Conservation (phyloP, 192 early-diverging fungal species). For the Powellomyces hirtus region DNA sequence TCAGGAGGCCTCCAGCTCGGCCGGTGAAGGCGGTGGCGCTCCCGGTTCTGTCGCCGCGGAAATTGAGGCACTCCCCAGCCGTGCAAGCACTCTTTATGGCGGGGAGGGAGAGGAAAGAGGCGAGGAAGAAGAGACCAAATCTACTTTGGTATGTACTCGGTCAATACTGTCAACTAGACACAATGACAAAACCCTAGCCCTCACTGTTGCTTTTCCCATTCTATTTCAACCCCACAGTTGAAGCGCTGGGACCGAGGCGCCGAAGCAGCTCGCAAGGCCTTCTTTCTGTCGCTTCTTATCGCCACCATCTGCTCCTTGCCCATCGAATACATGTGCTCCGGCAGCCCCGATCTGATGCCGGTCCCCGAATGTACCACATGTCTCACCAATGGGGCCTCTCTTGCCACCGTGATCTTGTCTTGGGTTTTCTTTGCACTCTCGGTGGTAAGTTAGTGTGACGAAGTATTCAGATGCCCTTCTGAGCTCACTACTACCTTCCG, state of each 20-base stretch:
- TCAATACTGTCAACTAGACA: too few species aligned
- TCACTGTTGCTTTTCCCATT: neutral
- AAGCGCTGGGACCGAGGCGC: constrained; percentile 11
- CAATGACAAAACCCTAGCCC: neutral
- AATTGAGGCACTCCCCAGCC: neutral
- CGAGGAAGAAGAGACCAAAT: neutral
- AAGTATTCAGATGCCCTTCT: neutral
- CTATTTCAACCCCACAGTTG: neutral
- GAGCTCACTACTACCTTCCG: neutral
- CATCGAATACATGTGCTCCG: constrained; percentile 21
- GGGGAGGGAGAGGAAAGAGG: neutral
- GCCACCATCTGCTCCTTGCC: constrained; percentile 23
- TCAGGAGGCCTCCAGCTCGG: neutral
- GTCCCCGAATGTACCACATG: constrained; percentile 8
- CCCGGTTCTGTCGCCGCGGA: neutral
- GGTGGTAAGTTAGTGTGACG: constrained; percentile 5
- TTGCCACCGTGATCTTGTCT: neutral
- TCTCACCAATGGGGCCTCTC: constrained; percentile 10
- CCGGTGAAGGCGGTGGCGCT: neutral
- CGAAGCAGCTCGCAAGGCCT: constrained; percentile 9
- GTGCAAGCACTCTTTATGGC: neutral
- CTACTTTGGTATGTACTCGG: neutral
- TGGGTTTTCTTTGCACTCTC: constrained; percentile 26
- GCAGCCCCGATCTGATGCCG: neutral
- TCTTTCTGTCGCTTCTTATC: constrained; percentile 11